Evolutionary conservation across 2,329 filamentous ascomycete genomes (phyloP), one percentile per base, ranked within the genome.

Genomic region (Gnomoniopsis sp.): DNA sequence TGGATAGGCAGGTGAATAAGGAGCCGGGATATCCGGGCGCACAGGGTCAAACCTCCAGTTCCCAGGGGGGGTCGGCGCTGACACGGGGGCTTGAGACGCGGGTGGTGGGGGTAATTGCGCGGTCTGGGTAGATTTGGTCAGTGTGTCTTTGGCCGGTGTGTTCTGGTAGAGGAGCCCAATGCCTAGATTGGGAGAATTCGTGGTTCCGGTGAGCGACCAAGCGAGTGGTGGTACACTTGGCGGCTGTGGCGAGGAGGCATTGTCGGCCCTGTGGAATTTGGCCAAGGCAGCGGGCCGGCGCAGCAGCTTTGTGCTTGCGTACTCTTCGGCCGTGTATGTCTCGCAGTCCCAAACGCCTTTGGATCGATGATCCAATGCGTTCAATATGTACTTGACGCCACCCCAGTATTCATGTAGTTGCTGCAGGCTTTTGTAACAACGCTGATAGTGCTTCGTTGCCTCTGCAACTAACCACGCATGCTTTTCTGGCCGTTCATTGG

Each of bases 131-230:
- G 64, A 63, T 66, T 68, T 67, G 23, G 43, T 66, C 66, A 64
- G 63, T 66, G 68, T 67, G 23, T 41, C 66, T 57, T 22, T 76
- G 38, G 74, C n/a, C n/a, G n/a, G n/a, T n/a, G 58, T 80, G 65
- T 83, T 86, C 60, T 90, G 87, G 69, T 91, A 96, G 68, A 96
- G 84, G 57, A 93, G 82, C 1, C 91, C 93, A 4, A 96, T 76
- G 68, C 90, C 95, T 0, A 91, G 91, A 63, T 87, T 92, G 1
- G 90, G 88, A 3, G 90, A 95, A 67, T 96, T 91, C 56, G 90
- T 92, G 1, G 88, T 93, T 15, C 91, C 91, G 0, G 91, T 91
- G n/a, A 96, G 75, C 8, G 90, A 92, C 88, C 90, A 96, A 1
- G 90, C 91, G 59, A 96, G 90, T 0, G 77, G 78, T 10, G 77